Evolutionary conservation across 2,329 filamentous ascomycete genomes (phyloP).

Genomic region (Fusarium brevicatenulatum): DNA sequence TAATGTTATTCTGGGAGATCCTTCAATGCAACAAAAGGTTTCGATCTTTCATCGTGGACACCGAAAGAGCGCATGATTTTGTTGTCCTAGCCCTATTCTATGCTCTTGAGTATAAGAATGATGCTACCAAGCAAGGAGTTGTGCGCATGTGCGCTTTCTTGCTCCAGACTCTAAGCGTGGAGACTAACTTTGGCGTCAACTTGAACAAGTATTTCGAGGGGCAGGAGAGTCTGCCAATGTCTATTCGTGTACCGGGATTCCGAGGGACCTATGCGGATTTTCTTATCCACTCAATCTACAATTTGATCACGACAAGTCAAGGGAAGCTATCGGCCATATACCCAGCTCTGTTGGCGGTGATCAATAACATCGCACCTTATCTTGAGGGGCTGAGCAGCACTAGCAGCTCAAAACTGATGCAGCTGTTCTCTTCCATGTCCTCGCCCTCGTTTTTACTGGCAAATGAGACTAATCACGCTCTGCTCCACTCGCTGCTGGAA

Average conservation of each 20-base stretch:
- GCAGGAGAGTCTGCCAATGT: slow-evolving; percentile 85
- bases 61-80: slow-evolving; percentile 92
- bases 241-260: slow-evolving; percentile 85
- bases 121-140: slow-evolving; percentile 87
- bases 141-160: slow-evolving; percentile 98
- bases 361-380: slow-evolving; percentile 92
- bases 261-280: slow-evolving; percentile 93
- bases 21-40: slow-evolving; percentile 98
- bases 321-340: slow-evolving; percentile 92
- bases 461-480: slow-evolving; percentile 88
- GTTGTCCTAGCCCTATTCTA: slow-evolving; percentile 91
- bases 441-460: slow-evolving; percentile 90
- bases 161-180: slow-evolving; percentile 92
- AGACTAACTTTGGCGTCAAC: slow-evolving; percentile 88
- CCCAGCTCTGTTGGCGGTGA: slow-evolving; percentile 87
- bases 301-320: slow-evolving; percentile 89
- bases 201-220: slow-evolving; percentile 89
- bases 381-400: slow-evolving; percentile 78
- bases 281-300: slow-evolving; percentile 93
- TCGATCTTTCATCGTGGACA: slow-evolving; percentile 95
- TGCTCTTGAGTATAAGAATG: slow-evolving; percentile 86
- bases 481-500: slow-evolving; percentile 85
- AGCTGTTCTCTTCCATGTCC: slow-evolving; percentile 92
- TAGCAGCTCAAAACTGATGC: slow-evolving; percentile 83
- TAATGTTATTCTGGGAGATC: slow-evolving; percentile 97